Evolutionary conservation across 1,284 basidiomycete species (phyloP).

Genomic region (Earliella scabrosa): DNA sequence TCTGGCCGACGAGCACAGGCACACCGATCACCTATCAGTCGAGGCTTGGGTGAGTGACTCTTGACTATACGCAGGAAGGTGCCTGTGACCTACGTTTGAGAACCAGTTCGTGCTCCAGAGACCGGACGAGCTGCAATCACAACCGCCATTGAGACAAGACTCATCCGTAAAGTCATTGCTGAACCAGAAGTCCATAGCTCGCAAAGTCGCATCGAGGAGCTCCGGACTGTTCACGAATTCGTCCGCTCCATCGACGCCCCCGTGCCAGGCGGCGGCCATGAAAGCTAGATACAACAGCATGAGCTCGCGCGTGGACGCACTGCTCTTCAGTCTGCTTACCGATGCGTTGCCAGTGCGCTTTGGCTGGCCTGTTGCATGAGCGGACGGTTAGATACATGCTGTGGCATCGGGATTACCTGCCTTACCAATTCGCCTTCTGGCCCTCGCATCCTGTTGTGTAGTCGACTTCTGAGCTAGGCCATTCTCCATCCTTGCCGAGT

Average conservation of each 20-base stretch:
- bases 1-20: slow-evolving; percentile 56
- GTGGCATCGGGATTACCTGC: neutral
- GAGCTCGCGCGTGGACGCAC: neutral
- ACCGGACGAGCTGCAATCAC: slow-evolving; percentile 61
- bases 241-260: slow-evolving; percentile 42
- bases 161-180: slow-evolving; percentile 56
- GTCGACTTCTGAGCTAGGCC: slow-evolving; percentile 57
- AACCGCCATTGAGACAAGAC: slow-evolving; percentile 60
- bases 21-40: slow-evolving; percentile 56
- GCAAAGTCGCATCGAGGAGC: slow-evolving; percentile 46
- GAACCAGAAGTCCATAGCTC: slow-evolving; percentile 71
- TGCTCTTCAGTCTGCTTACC: slow-evolving; percentile 40
- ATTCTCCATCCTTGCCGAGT: slow-evolving; percentile 53
- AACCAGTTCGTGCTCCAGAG: slow-evolving; percentile 77
- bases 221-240: slow-evolving; percentile 44
- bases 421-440: slow-evolving; percentile 61
- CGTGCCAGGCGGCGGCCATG: slow-evolving; percentile 62
- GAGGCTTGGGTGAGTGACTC: neutral
- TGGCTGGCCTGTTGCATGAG: slow-evolving; percentile 46
- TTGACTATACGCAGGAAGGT: neutral
- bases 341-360: slow-evolving; percentile 63
- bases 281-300: neutral
- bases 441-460: slow-evolving; percentile 64
- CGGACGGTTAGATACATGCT: neutral
- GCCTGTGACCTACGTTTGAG: slow-evolving; percentile 38